These are phyloP conservation scores for Tulasnella sp. DNA, from an alignment of 768 basidiomycete species.

Conservation along the genomic window DNA sequence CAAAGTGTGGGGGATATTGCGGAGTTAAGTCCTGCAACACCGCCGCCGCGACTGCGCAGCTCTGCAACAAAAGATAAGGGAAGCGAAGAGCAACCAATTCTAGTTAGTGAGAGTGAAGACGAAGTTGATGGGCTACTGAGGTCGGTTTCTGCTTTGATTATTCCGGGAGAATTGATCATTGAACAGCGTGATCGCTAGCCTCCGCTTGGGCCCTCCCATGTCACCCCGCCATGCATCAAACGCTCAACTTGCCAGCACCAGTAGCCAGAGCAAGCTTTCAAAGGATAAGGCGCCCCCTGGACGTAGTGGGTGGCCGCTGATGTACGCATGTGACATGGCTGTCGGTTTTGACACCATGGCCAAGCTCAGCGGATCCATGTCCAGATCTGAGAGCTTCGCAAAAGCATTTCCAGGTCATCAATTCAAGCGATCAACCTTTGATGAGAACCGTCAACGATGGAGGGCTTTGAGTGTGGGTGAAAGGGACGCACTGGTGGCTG, in stretches of 20 bases:
- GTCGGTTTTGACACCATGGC: not conserved
- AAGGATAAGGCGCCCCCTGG: not conserved
- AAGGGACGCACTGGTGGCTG: not conserved
- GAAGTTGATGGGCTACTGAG: not conserved
- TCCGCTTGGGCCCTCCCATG: no score
- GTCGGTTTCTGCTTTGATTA: not conserved
- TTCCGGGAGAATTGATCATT: not conserved
- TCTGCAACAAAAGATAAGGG: not conserved
- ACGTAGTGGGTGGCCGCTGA: not conserved
- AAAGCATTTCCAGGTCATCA: not conserved
- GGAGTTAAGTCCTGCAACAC: not conserved
- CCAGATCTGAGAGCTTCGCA: not conserved
- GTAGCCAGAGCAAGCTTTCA: not conserved
- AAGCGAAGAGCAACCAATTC: not conserved
- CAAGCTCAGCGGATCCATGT: not conserved
- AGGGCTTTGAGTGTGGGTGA: not conserved
- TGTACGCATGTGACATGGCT: not conserved
- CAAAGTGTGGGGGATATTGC: not conserved
- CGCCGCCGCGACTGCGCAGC: not conserved
- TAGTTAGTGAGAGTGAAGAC: not conserved
- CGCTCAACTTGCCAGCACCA: no score
- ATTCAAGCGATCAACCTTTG: slow-evolving; percentile 2
- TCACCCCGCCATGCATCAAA: no score
- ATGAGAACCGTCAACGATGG: not conserved
- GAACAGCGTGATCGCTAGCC: not conserved